Evolutionary conservation across 2,329 filamentous ascomycete genomes (phyloP).

Genomic region (Cadophora luteo-olivacea): DNA sequence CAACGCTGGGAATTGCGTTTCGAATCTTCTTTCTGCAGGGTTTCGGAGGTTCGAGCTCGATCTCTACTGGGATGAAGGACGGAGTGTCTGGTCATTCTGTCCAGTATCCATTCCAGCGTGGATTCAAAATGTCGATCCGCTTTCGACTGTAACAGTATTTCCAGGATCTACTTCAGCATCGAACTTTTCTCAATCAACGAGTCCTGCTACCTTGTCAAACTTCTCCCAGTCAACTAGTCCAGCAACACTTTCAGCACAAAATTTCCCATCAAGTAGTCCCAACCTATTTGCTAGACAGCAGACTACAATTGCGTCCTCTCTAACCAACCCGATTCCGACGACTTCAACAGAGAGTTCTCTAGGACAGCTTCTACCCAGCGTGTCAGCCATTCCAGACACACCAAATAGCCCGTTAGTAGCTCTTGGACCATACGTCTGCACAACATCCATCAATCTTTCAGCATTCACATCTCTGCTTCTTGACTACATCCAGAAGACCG

Average conservation of each 20-base stretch:
- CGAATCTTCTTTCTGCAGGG: conserved; percentile 65
- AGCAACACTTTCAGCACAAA: background rate
- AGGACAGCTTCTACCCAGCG: conserved; percentile 31
- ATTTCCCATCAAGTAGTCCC: conserved; percentile 6
- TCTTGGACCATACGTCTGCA: conserved; percentile 62
- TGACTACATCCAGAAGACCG: conserved; percentile 59
- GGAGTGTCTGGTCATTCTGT: conserved; percentile 64
- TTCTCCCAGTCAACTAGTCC: conserved; percentile 8
- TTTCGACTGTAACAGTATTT: conserved; percentile 34
- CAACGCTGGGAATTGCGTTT: conserved; percentile 61
- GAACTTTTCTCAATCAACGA: conserved; percentile 3
- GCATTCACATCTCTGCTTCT: conserved; percentile 56
- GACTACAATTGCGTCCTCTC: background rate
- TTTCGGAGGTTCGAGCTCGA: conserved; percentile 65
- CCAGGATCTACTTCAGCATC: conserved; percentile 31
- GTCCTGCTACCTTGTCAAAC: background rate
- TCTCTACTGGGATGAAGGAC: conserved; percentile 66
- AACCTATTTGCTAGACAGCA: conserved; percentile 12
- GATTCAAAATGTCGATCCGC: conserved; percentile 33
- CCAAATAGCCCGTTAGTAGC: conserved; percentile 47
- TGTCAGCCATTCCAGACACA: conserved; percentile 27
- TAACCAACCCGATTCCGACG: conserved; percentile 1
- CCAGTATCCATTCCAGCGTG: conserved; percentile 57
- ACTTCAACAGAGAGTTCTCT: conserved; percentile 25
- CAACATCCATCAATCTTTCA: conserved; percentile 56